Base-by-base conservation (phyloP, 1,284 basidiomycete species). In the Cryptococcus jaspeensis region DNA sequence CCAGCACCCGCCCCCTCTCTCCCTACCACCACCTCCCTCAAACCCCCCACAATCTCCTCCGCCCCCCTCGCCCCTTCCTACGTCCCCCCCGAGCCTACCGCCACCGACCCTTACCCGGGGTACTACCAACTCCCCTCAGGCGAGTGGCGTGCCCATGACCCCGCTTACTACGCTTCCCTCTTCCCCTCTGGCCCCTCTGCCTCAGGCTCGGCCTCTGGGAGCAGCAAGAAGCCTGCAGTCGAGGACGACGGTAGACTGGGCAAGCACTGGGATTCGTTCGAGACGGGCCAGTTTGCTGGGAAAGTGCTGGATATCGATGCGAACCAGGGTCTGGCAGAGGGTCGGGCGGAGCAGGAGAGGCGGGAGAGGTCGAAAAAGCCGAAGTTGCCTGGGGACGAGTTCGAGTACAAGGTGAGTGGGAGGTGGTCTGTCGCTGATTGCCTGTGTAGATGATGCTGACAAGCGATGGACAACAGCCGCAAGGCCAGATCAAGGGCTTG, bases 91-190 rank as follows among this genome's bases (percentile, higher is more conserved):
- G 84, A 85, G 53, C 91, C 91, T 0, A 87, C 85, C 4, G 80
- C 84, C 0, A 79, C 80, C 20, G 91, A 93, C 70, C 84, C 84
- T 18, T 92, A 92, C 73, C 91, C 91, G 2, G 91, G 91, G 2
- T 94, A 92, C 78, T 93, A 94, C 73, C 85, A 87, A 60, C 82
- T 88, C 25, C 89, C 90, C 0, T 87, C 87, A 1, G 90, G 90
- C 11, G 71, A 81, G 49, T 93, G 90, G 87, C 86, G 84, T 23
- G 85, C 87, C 0, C 83, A 93, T 73, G 89, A 93, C 54, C 76
- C 84, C 0, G 81, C 69, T n/a, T 91, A 89, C 74, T 93, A 90
- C 71, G 81, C 81, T 35, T 83, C 81, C 35, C 89, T 88, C 77
- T 82, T 75, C 60, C 52, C 49, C 18, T 39, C 49, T 7, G 39